Evolutionary conservation across 306 rosid genomes (phyloP), one percentile per base, ranked within the genome.

Genomic region (Pterocarpus santalinus): DNA sequence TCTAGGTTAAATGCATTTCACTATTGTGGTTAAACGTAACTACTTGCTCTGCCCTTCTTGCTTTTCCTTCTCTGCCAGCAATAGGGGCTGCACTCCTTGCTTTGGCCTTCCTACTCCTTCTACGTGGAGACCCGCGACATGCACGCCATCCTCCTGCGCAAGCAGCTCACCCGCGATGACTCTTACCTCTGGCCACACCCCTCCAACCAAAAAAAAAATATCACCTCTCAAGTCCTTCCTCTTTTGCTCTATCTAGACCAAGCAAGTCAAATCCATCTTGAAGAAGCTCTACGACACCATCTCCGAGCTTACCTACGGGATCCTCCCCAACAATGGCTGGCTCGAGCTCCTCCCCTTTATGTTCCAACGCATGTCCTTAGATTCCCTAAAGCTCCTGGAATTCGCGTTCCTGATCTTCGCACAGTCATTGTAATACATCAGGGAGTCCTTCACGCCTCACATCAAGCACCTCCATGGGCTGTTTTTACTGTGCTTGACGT

Each of bases 131-230:
- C 85, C 1, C 97, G 98, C 0, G 97, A 97, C 65, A 92, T 94
- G 98, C 89, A 97, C 28, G 98, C 98, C 30, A 89, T 94, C 58
- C 97, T 94, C 70, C 97, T 94, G 74, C 88, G 98, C 5, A 94
- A 94, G 87, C 98, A 92, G 75, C 95, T 94, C 32, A 92, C 98
- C 0, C 97, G 97, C 51, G 97, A 94, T 34, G 97, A 94, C 33
- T 83, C 98, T 0, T 94, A 91, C 30, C 86, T 94, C 11, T 94
- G 98, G 98, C 98, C 98, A 0, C 91, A 95, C 0, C 90, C 92
- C 30, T 73, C 72, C 30, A 82, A 89, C 0, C 32, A 86, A 5
- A 90, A 97, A 0, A 97, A 92, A n/a, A n/a, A n/a, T n/a, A n/a
- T n/a, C n/a, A n/a, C n/a, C 91, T 0, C 89, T 94, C n/a, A 94